Evolutionary conservation across 192 early-diverging fungal genomes (phyloP).

Genomic region (Backusella tarrabulga): DNA sequence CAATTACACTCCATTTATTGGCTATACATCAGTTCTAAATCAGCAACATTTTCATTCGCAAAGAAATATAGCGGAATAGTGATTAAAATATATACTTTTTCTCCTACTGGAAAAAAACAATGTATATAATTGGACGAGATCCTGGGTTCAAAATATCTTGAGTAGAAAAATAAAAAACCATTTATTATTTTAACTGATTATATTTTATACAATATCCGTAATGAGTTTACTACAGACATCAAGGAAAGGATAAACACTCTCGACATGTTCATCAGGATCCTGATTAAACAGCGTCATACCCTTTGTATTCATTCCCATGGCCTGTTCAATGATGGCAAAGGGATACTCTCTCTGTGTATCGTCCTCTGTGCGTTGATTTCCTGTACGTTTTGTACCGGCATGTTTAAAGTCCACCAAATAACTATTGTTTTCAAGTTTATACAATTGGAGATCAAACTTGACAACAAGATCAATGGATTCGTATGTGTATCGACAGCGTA

Average conservation of each 20-base stretch:
- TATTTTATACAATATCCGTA: conserved; percentile 73
- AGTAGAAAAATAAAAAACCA: too few species aligned
- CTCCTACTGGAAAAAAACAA: too few species aligned
- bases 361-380: background rate
- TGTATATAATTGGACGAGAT: too few species aligned
- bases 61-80: too few species aligned
- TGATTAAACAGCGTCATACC: background rate
- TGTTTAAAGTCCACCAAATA: conserved; percentile 98
- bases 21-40: too few species aligned
- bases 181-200: too few species aligned
- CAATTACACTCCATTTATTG: too few species aligned
- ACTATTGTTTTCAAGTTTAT: conserved; percentile 86
- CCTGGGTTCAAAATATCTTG: too few species aligned
- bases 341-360: background rate
- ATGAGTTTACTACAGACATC: conserved; percentile 94
- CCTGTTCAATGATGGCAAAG: background rate
- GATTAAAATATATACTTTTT: too few species aligned
- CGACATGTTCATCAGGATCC: conserved; percentile 13
- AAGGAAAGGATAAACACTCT: conserved; percentile 77
- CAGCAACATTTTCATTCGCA: too few species aligned
- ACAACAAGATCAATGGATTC: conserved; percentile 48
- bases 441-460: conserved; percentile 95
- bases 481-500: conserved; percentile 71
- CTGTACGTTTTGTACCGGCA: conserved; percentile 37
- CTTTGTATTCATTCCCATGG: background rate